Base-by-base conservation (phyloP, 2,329 filamentous ascomycete species). In the Byssoonygena ceratinophila region DNA sequence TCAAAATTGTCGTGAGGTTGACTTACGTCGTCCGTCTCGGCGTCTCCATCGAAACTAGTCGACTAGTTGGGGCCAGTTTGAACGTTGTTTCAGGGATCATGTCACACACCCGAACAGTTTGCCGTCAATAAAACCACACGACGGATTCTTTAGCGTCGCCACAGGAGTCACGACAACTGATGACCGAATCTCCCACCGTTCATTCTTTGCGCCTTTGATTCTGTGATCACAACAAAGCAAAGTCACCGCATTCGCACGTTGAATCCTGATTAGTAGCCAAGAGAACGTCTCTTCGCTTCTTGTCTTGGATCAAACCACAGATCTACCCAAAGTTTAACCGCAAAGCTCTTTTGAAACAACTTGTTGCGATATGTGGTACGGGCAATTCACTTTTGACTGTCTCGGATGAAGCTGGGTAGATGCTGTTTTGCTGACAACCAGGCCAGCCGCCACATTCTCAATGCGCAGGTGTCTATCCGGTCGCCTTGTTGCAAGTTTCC, bases 391-490 rank as follows among this genome's bases (percentile, higher is more conserved):
- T 46, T 12, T 46, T 23, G 29, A 20, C 43, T 22, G 44, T 36
- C 18, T 36, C 44, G n/a, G 45, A n/a, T 47, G 29, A 25, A 14
- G 44, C 44, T 36, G 11, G 29, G 29, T 27, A 37, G 32, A 25
- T 9, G 11, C n/a, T 40, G 5, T n/a, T 6, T 25, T 36, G 29
- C 49, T 51, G 40, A 51, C 40, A 22, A 1, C 18, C 27, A 14
- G 7, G 34, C 7, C 39, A 96, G 92, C 77, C 97, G 97, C 79
- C 92, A 98, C 76, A 77, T 98, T 65, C 83, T 98, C 69, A 98
- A 98, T 76, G 92, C 91, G 58, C 92, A 98, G 74, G 92, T 98
- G 64, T 77, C 91, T 54, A 94, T 98, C 73, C 87, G 92, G 63
- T 92, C 90, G 53, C 87, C 90, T 57, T 98, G 92, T 77, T 98